Evolutionary conservation across 2,329 filamentous ascomycete genomes (phyloP).

Genomic region (Alternaria ventricosa): DNA sequence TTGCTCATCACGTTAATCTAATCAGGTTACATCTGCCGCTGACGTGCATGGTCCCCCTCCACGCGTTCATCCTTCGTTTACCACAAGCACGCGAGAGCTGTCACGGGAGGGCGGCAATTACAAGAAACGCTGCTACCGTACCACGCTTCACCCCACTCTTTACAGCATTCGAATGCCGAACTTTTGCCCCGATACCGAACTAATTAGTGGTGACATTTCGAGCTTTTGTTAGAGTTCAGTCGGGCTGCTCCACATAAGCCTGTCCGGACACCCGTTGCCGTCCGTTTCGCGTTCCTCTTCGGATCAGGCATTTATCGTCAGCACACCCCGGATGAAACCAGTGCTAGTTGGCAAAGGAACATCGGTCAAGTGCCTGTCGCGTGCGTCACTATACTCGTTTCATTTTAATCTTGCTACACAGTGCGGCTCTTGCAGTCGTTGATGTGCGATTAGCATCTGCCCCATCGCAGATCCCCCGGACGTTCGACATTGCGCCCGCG

Average conservation of each 20-base stretch:
- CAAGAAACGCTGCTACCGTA: not conserved
- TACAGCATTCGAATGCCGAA: not conserved
- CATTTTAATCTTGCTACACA: not conserved
- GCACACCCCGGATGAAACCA: conserved; percentile 6
- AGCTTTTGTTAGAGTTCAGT: not conserved
- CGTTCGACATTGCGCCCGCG: conserved; percentile 1
- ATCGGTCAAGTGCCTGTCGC: conserved; percentile 3
- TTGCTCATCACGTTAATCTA: conserved; percentile 38
- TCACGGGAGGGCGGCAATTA: not conserved
- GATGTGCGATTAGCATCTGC: conserved; percentile 9
- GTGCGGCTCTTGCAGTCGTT: conserved; percentile 3
- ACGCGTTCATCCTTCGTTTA: conserved; percentile 4
- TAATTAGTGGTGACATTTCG: not conserved
- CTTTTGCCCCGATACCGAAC: not conserved
- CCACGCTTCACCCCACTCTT: not conserved
- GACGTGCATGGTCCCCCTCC: conserved; percentile 29
- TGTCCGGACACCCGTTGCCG: not conserved
- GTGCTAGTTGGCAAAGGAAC: not conserved
- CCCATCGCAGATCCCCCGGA: conserved; percentile 7
- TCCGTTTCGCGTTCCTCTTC: not conserved
- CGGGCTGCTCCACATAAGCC: not conserved
- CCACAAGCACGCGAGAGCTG: not conserved
- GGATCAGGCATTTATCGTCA: conserved; percentile 3
- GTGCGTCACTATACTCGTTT: not conserved
- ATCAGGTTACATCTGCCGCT: conserved; percentile 42